Conservation (phyloP, 139 green algal genomes). For the Chlamydomonas incerta region DNA sequence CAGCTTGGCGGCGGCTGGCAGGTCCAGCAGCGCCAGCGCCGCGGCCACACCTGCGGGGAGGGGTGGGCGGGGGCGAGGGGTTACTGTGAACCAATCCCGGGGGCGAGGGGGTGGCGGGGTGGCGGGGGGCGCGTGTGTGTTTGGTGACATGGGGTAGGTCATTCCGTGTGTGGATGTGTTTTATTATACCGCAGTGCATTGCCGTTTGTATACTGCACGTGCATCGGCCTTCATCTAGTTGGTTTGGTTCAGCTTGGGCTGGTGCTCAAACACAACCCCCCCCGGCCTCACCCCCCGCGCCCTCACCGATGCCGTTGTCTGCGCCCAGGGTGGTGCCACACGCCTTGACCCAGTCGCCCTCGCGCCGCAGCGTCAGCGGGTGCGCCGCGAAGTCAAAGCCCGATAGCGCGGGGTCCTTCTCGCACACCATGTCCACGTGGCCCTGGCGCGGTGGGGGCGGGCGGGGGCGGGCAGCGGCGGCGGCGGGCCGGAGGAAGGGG, state of each 20-base stretch:
- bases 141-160: too few species aligned
- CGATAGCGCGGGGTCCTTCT: slow-evolving; percentile 61
- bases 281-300: background rate
- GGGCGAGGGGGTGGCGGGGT: too few species aligned
- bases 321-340: slow-evolving; percentile 80
- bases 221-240: too few species aligned
- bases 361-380: slow-evolving; percentile 58
- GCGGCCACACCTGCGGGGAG: slow-evolving; percentile 72
- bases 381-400: slow-evolving; percentile 80
- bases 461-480: background rate
- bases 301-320: slow-evolving; percentile 77
- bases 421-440: slow-evolving; percentile 81
- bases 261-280: too few species aligned
- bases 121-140: background rate
- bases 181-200: too few species aligned
- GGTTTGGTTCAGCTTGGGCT: too few species aligned
- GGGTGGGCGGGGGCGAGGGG: background rate
- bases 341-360: slow-evolving; percentile 78
- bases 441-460: slow-evolving; percentile 32
- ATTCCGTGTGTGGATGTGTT: too few species aligned
- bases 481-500: too few species aligned
- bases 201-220: too few species aligned
- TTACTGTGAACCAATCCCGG: background rate
- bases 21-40: slow-evolving; percentile 76
- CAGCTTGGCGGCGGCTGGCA: slow-evolving; percentile 56